phyloP scores from a whole-genome alignment of 805 yeast species.

The Starmera pachycereana region DNA sequence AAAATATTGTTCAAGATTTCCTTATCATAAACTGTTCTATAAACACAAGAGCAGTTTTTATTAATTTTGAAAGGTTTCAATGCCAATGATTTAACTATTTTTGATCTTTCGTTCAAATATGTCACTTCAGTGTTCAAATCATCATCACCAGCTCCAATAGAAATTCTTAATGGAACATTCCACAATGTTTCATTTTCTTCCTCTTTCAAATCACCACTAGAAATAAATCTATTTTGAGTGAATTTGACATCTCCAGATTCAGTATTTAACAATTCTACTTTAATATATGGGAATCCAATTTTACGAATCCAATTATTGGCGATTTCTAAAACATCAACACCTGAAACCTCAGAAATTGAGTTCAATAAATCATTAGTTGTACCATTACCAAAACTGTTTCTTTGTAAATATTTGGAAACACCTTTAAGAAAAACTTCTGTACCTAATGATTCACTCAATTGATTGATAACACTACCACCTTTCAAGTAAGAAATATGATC shows the following conservation, averaged over 20 bases:
- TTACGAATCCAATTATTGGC: constrained; percentile 75
- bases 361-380: constrained; percentile 66
- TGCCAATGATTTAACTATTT: constrained; percentile 32
- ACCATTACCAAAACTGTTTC: constrained; percentile 69
- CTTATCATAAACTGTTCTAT: constrained; percentile 58
- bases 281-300: constrained; percentile 67
- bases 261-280: constrained; percentile 38
- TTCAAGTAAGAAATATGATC: constrained; percentile 77
- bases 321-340: constrained; percentile 55
- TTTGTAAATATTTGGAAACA: constrained; percentile 64
- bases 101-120: constrained; percentile 35
- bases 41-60: constrained; percentile 65
- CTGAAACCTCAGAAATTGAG: constrained; percentile 55
- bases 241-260: constrained; percentile 36
- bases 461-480: constrained; percentile 71
- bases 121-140: constrained; percentile 45
- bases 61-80: constrained; percentile 56
- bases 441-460: constrained; percentile 68
- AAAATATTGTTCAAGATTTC: constrained; percentile 57
- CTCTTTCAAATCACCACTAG: constrained; percentile 63
- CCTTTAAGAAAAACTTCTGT: constrained; percentile 68
- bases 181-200: constrained; percentile 60
- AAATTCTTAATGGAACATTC: constrained; percentile 43
- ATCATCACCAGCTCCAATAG: constrained; percentile 35
- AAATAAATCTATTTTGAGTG: constrained; percentile 62